Conservation (phyloP, 192 early-diverging fungal genomes). For the Coemansia sp. region DNA sequence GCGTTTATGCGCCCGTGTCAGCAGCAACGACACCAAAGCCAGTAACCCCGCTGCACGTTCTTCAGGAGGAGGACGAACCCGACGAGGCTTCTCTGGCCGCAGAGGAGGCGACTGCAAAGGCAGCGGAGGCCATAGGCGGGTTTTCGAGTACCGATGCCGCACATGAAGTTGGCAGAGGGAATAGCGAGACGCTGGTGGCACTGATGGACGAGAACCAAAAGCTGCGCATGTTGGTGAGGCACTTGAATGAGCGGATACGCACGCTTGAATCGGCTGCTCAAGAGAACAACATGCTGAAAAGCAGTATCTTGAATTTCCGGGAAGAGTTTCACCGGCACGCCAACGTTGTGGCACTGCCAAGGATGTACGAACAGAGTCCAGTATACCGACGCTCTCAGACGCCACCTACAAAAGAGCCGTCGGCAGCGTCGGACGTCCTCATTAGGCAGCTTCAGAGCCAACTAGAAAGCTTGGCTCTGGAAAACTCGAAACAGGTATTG, state of each 20-base stretch:
- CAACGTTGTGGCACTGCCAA: conserved; percentile 27
- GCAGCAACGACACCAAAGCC: conserved; percentile 9
- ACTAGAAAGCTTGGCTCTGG: conserved; percentile 21
- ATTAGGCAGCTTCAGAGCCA: conserved; percentile 30
- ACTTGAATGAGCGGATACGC: conserved; percentile 33
- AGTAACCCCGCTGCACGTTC: conserved; percentile 15
- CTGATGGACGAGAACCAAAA: conserved; percentile 28
- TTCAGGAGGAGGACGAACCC: conserved; percentile 20
- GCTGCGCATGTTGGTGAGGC: conserved; percentile 15
- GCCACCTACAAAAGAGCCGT: neutral
- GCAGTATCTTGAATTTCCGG: conserved; percentile 49
- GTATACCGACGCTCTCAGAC: conserved; percentile 7
- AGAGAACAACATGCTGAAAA: conserved; percentile 51
- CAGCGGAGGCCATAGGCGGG: neutral
- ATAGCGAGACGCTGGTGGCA: neutral
- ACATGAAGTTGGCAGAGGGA: neutral
- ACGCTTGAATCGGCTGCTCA: conserved; percentile 45
- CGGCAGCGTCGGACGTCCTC: conserved; percentile 3
- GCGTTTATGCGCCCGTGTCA: conserved; percentile 15
- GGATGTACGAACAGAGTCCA: conserved; percentile 13
- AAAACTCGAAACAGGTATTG: conserved; percentile 39
- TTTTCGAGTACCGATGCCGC: neutral
- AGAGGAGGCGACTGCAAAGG: neutral
- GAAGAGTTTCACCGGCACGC: conserved; percentile 52
- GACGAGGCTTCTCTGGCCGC: neutral